Evolutionary conservation across 306 rosid species (phyloP).

Genomic region (Prosopis cineraria): DNA sequence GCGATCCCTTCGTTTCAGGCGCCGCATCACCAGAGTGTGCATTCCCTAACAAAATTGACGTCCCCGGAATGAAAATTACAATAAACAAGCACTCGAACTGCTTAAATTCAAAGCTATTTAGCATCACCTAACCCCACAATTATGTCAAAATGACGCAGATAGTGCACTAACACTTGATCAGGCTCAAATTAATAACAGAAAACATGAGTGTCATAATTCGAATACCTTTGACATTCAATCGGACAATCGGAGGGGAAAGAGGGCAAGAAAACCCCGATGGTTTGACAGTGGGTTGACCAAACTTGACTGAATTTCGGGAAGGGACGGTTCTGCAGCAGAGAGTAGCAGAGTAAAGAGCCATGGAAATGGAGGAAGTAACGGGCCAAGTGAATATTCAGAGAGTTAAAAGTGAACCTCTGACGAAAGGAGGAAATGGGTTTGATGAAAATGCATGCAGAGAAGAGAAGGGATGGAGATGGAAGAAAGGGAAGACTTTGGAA

Average conservation of each 20-base stretch:
- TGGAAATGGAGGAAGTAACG: conserved; percentile 46
- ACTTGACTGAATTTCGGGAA: conserved; percentile 45
- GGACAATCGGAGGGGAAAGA: conserved; percentile 35
- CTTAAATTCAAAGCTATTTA: conserved; percentile 10
- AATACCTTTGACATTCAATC: conserved; percentile 51
- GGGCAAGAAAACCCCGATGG: conserved; percentile 44
- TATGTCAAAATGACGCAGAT: conserved; percentile 4
- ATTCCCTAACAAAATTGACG: conserved; percentile 50
- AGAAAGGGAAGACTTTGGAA: conserved; percentile 25
- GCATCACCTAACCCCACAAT: not conserved
- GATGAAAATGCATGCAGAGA: not conserved
- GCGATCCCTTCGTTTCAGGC: conserved; percentile 64
- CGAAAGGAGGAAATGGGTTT: not conserved
- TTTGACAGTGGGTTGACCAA: conserved; percentile 41
- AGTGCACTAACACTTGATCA: not conserved
- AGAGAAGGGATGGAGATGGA: not conserved
- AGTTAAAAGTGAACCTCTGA: not conserved
- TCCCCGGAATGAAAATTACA: conserved; percentile 9
- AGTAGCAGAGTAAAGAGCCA: conserved; percentile 72
- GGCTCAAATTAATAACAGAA: not conserved
- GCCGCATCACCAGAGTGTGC: conserved; percentile 60
- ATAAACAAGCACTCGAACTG: conserved; percentile 2
- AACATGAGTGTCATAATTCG: conserved; percentile 10
- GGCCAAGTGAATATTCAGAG: not conserved
- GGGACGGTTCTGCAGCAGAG: conserved; percentile 45